Percentiles rank a stretch among this genome's conserved stretches.
Conservation (phyloP, 129 eudicot genomes). For the Deinandra increscens region DNA sequence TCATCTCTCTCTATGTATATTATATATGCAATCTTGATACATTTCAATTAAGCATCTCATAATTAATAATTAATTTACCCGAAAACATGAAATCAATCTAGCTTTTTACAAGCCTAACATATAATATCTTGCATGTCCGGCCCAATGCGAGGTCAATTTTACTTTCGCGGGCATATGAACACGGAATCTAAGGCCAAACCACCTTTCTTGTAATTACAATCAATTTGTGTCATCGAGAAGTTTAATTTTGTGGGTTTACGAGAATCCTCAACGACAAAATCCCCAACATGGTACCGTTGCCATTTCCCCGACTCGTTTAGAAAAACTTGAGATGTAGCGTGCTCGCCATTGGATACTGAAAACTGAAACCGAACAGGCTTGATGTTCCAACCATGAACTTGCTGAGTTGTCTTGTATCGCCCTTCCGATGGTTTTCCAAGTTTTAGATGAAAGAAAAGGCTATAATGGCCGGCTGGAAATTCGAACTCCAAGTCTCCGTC, state of each 20-base stretch:
- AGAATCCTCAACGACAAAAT: constrained; percentile 50
- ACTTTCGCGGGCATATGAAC: constrained; percentile 42
- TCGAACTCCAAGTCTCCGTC: constrained; percentile 73
- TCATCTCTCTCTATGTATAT: too few relatives aligned
- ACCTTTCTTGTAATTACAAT: constrained; percentile 82
- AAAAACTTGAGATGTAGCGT: constrained; percentile 33
- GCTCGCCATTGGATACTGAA: constrained; percentile 44
- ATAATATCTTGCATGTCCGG: neutral
- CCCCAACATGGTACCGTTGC: constrained; percentile 63
- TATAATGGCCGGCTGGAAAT: constrained; percentile 64
- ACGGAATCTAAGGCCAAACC: constrained; percentile 80
- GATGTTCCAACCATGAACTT: constrained; percentile 68
- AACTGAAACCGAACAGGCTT: constrained; percentile 69
- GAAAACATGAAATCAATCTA: neutral
- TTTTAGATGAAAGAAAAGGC: constrained; percentile 67
- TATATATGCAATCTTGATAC: too few relatives aligned
- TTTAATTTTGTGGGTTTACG: constrained; percentile 38
- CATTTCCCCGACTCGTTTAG: constrained; percentile 49
- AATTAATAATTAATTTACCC: neutral
- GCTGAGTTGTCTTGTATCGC: constrained; percentile 21
- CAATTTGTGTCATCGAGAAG: constrained; percentile 80
- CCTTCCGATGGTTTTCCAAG: constrained; percentile 47
- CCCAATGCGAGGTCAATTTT: constrained; percentile 3
- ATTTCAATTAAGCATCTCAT: too few relatives aligned
- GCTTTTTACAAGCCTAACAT: neutral